These are phyloP conservation scores for Suillus fuscotomentosus DNA, from an alignment of 768 basidiomycete species.

Conservation along the genomic window DNA sequence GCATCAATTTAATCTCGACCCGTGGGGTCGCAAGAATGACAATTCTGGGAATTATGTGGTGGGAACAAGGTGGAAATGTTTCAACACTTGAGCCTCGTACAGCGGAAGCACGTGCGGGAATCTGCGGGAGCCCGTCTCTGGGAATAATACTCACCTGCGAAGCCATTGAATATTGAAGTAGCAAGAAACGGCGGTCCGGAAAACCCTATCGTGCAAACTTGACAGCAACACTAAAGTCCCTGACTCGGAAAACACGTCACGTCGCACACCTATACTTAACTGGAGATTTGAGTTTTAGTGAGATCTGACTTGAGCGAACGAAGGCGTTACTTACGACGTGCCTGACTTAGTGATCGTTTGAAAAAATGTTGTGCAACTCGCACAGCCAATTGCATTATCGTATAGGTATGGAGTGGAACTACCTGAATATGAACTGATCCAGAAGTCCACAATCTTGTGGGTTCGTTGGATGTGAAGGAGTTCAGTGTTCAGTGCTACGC, in stretches of 20 bases:
- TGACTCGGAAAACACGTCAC: neutral
- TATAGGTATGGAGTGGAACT: conserved; percentile 10
- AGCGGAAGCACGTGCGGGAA: neutral
- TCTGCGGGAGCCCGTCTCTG: neutral
- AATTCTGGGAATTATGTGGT: neutral
- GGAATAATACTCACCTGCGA: neutral
- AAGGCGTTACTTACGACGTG: neutral
- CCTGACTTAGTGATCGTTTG: neutral
- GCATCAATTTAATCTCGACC: neutral
- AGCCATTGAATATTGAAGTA: neutral
- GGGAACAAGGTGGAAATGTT: neutral
- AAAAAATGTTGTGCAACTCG: conserved; percentile 12
- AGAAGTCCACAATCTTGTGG: conserved; percentile 19
- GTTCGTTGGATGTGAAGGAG: conserved; percentile 11
- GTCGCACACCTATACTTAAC: neutral
- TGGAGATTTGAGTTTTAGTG: neutral
- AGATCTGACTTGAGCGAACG: neutral
- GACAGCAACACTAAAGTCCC: neutral
- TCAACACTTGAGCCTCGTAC: neutral
- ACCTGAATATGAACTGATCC: conserved; percentile 22
- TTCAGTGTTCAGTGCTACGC: conserved; percentile 22
- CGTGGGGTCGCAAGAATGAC: neutral
- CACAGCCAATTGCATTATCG: conserved; percentile 16
- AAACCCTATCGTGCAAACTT: neutral
- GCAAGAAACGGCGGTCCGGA: neutral